Conservation (phyloP, 2,329 filamentous ascomycete genomes). For the Colletotrichum sp. region DNA sequence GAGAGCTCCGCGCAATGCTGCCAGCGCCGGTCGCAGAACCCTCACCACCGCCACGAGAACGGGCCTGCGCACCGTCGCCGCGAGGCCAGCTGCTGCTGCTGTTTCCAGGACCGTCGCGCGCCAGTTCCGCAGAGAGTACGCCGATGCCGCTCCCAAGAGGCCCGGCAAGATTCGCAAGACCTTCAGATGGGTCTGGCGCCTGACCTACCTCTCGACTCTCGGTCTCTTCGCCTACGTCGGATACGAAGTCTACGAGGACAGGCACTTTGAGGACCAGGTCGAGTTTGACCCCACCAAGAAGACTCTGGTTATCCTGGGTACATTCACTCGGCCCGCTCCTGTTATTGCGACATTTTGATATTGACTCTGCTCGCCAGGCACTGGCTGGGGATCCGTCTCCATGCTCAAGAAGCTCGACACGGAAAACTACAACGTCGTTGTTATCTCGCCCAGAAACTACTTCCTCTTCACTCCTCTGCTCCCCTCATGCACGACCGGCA, state of each 20-base stretch:
- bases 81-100: conserved; percentile 10
- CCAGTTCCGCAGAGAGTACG: conserved; percentile 52
- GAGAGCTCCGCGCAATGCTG: conserved; percentile 27
- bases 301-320: conserved; percentile 94
- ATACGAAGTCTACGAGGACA: conserved; percentile 83
- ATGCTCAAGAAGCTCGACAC: conserved; percentile 98
- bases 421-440: conserved; percentile 98
- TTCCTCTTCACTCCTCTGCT: conserved; percentile 99
- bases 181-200: conserved; percentile 82
- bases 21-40: conserved; percentile 31
- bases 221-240: conserved; percentile 73
- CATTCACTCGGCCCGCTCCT: conserved; percentile 1
- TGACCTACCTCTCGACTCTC: conserved; percentile 77
- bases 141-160: conserved; percentile 56
- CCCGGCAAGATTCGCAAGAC: conserved; percentile 67
- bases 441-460: conserved; percentile 98
- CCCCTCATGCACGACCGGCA: conserved; percentile 95
- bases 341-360: conserved; percentile 11
- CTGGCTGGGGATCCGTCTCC: conserved; percentile 94
- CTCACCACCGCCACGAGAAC: conserved; percentile 36
- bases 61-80: conserved; percentile 2
- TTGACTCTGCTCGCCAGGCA: conserved; percentile 62
- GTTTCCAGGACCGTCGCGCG: conserved; percentile 31
- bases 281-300: conserved; percentile 89
- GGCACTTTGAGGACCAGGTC: conserved; percentile 81